Evolutionary conservation across 2,329 filamentous ascomycete genomes (phyloP), one percentile per base, ranked within the genome.

Genomic region (Talaromyces marneffei): DNA sequence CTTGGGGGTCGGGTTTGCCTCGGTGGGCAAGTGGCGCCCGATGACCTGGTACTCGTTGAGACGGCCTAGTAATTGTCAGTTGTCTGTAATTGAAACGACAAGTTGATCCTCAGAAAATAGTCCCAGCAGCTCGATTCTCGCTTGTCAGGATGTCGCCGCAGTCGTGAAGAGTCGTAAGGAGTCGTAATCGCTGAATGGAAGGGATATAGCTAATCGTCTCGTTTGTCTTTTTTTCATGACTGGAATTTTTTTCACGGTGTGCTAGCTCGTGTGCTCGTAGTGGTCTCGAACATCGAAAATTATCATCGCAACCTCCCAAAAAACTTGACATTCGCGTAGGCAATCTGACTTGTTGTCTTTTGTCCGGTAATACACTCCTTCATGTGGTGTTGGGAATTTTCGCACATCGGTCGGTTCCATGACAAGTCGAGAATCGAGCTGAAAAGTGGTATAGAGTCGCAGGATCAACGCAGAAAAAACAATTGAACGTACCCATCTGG

Each of bases 11-110:
- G 93, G 92, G 87, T 96, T 96, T 79, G 89, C 85, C 85, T 99
- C 94, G 78, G 89, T 91, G 83, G 94, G 94, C 89, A 99, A 83
- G 83, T 97, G 93, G 83, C 95, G 93, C 85, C 95, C 94, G 79
- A 99, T 96, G 85, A 99, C 93, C 88, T 97, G 94, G 88, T 96
- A 99, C 88, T 99, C 94, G 81, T 92, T 90, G 85, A 99, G 92
- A 87, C 94, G 94, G 91, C 92, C 94, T 99, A 81, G 31, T 68
- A 65, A 68, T 67, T 66, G 72, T 68, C 54, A 69, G 60, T 46
- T 31, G 25, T 37, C 37, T 39, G 18, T 56, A 46, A 6, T 29
- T 27, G 12, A 48, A 29, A 18, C 4, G 18, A 14, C n/a, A 25
- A 33, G 20, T 48, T 27, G 8, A 27, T 25, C 20, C 7, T 27